These are phyloP conservation scores for Punctularia strigosozonata DNA, from an alignment of 768 basidiomycete species.

Conservation along the genomic window DNA sequence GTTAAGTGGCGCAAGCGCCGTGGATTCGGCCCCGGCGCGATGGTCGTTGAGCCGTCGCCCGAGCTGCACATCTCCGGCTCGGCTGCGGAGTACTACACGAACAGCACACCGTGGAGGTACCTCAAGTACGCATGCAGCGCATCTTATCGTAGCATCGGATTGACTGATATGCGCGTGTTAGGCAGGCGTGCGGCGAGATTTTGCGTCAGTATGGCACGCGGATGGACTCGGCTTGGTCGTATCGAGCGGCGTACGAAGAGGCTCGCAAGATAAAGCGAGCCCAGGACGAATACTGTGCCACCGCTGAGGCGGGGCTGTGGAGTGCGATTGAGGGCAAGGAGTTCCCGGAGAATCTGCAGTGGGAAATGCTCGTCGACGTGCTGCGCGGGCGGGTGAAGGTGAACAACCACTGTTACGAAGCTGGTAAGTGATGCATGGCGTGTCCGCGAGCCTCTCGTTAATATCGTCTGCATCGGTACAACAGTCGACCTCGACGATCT, in stretches of 20 bases:
- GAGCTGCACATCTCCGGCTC: too few species aligned
- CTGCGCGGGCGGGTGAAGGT: slow-evolving; percentile 83
- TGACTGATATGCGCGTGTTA: too few species aligned
- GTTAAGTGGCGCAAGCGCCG: slow-evolving; percentile 73
- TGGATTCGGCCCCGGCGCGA: slow-evolving; percentile 66
- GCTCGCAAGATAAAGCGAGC: slow-evolving; percentile 54
- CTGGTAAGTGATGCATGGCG: too few species aligned
- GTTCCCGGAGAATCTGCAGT: slow-evolving; percentile 63
- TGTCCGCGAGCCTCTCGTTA: too few species aligned
- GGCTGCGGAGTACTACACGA: too few species aligned
- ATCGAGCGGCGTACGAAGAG: slow-evolving; percentile 69
- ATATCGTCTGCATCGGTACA: slow-evolving; percentile 30
- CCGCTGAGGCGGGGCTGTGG: slow-evolving; percentile 37
- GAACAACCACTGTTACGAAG: too few species aligned
- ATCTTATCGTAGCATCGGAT: too few species aligned
- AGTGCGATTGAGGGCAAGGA: slow-evolving; percentile 19
- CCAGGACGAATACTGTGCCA: slow-evolving; percentile 64
- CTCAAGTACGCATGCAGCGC: slow-evolving; percentile 79
- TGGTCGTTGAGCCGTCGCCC: slow-evolving; percentile 78
- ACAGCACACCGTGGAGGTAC: slow-evolving; percentile 56
- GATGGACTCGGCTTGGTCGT: slow-evolving; percentile 72
- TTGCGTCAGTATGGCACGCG: slow-evolving; percentile 26
- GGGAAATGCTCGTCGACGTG: slow-evolving; percentile 74
- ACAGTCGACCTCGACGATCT: slow-evolving; percentile 66
- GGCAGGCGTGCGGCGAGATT: slow-evolving; percentile 32